Evolutionary conservation across 768 basidiomycete genomes (phyloP), one percentile per base, ranked within the genome.

Genomic region (Boletus pseudopeckii): DNA sequence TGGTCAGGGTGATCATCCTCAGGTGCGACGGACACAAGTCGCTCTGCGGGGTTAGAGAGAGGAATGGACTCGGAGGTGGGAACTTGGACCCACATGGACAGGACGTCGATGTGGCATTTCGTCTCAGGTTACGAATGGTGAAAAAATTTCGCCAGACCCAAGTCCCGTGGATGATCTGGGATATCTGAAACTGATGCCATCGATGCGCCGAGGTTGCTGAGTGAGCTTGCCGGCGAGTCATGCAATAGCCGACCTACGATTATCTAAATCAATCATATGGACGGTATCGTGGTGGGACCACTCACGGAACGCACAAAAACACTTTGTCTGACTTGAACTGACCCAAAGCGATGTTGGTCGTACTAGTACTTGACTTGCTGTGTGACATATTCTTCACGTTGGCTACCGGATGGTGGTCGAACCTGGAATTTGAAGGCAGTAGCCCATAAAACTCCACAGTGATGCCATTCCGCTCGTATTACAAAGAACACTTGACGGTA

Each of bases 1-100:
- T 57, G 53, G 24, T 61, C 61, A 61, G 64, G 53, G 56, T 20
- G 45, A 20, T 38, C 52, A 10, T 22, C 10, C 39, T n/a, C 50
- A 48, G 43, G 34, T 20, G 39, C 32, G 43, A 47, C 3, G 48
- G 37, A 50, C 30, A 11, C 32, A 36, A 49, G 42, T 34, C 47
- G 37, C 28, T 34, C 30, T 56, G 49, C 26, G 64, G 64, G 28
- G 18, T 37, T 47, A 58, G 48, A 52, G 39, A 24, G 64, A 49
- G 26, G 41, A 49, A 50, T 15, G 4, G 15, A 37, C n/a, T 44
- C 7, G 28, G 17, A 20, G 47, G 53, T 40, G 50, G 20, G 39
- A 40, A 38, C 17, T n/a, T 28, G 22, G 20, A 20, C 39, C 15
- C 28, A 36, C 4, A 30, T 32, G 9, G 30, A 32, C 30, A 7